phyloP scores from a whole-genome alignment of 139 green algal genomes.

The Gonium pectorale region DNA sequence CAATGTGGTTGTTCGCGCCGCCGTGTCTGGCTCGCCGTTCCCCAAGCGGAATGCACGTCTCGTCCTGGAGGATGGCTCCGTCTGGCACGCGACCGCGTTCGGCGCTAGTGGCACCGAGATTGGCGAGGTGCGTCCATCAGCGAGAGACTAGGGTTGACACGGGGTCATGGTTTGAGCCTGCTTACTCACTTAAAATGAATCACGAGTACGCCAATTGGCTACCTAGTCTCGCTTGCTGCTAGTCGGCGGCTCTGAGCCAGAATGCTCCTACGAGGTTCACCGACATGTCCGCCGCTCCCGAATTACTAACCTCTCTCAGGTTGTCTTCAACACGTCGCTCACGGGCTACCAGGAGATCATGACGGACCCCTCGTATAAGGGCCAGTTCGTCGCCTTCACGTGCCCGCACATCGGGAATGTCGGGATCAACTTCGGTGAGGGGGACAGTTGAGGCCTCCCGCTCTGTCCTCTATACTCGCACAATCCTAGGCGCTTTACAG shows the following conservation, averaged over 20 bases:
- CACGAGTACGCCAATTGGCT: too few relatives aligned
- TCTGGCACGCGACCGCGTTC: conserved; percentile 90
- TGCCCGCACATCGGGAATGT: conserved; percentile 98
- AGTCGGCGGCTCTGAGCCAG: too few relatives aligned
- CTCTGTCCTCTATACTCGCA: background rate
- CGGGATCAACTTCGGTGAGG: conserved; percentile 91
- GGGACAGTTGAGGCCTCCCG: background rate
- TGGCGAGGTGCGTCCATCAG: conserved; percentile 62
- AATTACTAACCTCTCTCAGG: too few relatives aligned
- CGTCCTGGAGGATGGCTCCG: conserved; percentile 95
- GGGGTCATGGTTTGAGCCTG: too few relatives aligned
- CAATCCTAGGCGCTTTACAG: too few relatives aligned
- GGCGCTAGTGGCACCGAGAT: conserved; percentile 87
- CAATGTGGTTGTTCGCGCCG: conserved; percentile 17
- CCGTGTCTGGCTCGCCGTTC: conserved; percentile 2
- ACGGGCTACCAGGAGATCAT: conserved; percentile 97
- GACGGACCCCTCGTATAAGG: conserved; percentile 98
- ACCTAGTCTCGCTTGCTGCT: too few relatives aligned
- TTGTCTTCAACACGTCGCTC: conserved; percentile 99
- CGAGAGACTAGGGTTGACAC: conserved; percentile 30
- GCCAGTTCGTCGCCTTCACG: conserved; percentile 98
- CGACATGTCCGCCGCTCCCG: too few relatives aligned
- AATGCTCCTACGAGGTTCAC: too few relatives aligned
- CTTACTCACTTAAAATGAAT: too few relatives aligned
- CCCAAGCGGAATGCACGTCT: conserved; percentile 76